Conservation (phyloP, 2,329 filamentous ascomycete genomes). For the Cordyceps militaris region DNA sequence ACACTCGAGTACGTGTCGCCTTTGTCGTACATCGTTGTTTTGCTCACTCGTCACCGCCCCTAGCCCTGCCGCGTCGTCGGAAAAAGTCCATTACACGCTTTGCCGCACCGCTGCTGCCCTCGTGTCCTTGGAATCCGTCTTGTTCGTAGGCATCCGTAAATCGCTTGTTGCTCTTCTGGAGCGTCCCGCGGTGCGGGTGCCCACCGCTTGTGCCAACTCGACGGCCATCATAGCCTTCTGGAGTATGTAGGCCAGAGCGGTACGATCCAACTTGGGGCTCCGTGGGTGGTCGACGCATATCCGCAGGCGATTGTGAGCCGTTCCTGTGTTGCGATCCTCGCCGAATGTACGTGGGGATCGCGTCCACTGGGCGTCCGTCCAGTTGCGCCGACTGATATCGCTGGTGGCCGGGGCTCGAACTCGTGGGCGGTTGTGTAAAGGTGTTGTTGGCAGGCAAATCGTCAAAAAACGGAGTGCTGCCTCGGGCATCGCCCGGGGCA, state of each 20-base stretch:
- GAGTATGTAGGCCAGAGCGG: constrained; percentile 35
- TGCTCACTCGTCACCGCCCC: constrained; percentile 52
- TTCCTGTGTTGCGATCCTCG: constrained; percentile 39
- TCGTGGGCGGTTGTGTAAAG: constrained; percentile 12
- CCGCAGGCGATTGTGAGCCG: constrained; percentile 48
- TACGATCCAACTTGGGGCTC: constrained; percentile 36
- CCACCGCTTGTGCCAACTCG: constrained; percentile 28
- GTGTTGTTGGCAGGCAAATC: constrained; percentile 17
- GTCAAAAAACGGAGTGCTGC: constrained; percentile 34
- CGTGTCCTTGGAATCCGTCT: constrained; percentile 56
- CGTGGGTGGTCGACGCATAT: constrained; percentile 37
- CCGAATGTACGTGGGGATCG: constrained; percentile 41
- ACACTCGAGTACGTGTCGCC: not conserved
- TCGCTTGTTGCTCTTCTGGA: constrained; percentile 81
- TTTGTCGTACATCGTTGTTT: not conserved
- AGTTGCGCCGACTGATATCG: constrained; percentile 35
- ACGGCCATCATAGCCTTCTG: constrained; percentile 36
- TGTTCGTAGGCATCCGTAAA: constrained; percentile 88
- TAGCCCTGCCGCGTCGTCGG: constrained; percentile 72
- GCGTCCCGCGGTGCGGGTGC: constrained; percentile 44
- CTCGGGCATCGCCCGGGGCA: constrained; percentile 28
- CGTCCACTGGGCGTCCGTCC: constrained; percentile 33
- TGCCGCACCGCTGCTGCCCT: constrained; percentile 78
- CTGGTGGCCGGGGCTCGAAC: constrained; percentile 32
- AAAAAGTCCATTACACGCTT: constrained; percentile 99